Conservation (phyloP, 345 rosid species). For the Syzygium oleosum region DNA sequence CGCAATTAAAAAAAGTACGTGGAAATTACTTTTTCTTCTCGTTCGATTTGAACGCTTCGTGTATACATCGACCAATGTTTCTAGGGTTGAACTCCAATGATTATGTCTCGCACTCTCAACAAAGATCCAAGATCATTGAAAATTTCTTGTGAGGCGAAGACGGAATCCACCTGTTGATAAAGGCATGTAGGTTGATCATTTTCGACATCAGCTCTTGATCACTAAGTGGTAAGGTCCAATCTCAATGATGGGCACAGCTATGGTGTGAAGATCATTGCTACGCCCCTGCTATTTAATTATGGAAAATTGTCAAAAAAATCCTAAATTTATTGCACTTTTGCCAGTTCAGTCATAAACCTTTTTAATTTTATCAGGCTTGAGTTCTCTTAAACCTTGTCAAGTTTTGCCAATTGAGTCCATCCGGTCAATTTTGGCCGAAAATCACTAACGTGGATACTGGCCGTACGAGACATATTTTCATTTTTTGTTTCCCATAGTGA, state of each 20-base stretch:
- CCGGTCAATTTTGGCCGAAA: no score
- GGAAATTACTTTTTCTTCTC: background rate
- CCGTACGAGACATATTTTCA: no score
- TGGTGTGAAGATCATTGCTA: background rate
- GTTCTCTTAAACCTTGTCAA: no score
- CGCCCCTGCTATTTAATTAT: background rate
- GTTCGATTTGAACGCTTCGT: background rate
- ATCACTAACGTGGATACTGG: no score
- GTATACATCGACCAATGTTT: background rate
- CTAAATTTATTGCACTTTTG: no score
- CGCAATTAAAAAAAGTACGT: background rate
- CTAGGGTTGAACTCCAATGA: background rate
- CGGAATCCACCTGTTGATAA: background rate
- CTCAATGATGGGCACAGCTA: background rate
- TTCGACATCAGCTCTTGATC: background rate
- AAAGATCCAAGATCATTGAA: background rate
- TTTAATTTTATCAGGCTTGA: no score
- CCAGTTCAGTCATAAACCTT: no score
- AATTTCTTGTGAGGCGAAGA: background rate
- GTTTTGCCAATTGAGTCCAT: no score
- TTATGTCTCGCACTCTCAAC: background rate
- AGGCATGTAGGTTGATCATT: background rate
- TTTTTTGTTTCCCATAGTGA: no score
- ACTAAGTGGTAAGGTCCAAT: background rate
- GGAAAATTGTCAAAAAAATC: no score